These are phyloP conservation scores for Marsdenia floribunda DNA, from an alignment of 257 asterid species.

Conservation along the genomic window DNA sequence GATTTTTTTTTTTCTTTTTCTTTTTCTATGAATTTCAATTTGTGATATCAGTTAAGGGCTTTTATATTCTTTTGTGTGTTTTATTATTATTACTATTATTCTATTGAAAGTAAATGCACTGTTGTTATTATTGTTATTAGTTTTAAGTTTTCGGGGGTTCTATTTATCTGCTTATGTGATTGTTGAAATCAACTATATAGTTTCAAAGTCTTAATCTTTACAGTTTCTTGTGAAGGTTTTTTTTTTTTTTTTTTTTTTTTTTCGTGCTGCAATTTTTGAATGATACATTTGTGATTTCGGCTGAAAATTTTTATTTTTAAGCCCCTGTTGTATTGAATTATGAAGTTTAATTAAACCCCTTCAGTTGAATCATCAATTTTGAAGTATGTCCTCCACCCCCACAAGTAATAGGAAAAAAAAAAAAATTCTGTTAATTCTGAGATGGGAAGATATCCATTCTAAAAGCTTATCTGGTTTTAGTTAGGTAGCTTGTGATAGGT, in stretches of 20 bases:
- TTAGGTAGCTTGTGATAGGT: neutral
- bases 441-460: neutral
- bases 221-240: neutral
- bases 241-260: neutral
- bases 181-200: neutral
- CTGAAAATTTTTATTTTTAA: neutral
- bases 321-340: neutral
- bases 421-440: neutral
- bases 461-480: neutral
- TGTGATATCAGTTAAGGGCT: neutral
- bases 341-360: neutral
- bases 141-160: neutral
- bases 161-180: neutral
- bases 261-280: neutral
- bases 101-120: neutral
- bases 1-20: neutral
- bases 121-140: neutral
- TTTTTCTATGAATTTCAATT: neutral
- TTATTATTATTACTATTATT: neutral
- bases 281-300: neutral
- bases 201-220: constrained; percentile 3
- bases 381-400: neutral
- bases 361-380: neutral
- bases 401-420: neutral
- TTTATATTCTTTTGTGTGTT: neutral